Base-by-base conservation (phyloP, 371 early-diverging fungal species). In the Saksenaea oblongispora region DNA sequence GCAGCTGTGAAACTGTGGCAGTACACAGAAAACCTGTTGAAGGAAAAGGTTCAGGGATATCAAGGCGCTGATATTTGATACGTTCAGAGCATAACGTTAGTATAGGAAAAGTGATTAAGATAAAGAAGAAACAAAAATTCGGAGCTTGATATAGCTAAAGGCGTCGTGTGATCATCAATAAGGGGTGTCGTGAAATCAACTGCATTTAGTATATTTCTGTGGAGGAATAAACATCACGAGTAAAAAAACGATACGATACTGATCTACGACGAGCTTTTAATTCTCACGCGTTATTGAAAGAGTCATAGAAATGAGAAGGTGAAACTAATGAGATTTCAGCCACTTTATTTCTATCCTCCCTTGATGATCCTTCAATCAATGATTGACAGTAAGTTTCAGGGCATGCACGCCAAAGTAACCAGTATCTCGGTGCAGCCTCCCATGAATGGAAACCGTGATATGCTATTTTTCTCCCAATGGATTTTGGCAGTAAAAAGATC, bases 41-140 rank as follows among this genome's bases (percentile, higher is more conserved):
- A 70, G 27, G 77, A 76, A 41, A 80, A 77, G 55, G 69, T 70
- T 0, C 67, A 73, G 31, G 70, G 58, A 1, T 80, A 80, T 22
- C 22, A 61, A 54, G 75, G 79, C 18, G 65, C 74, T 22, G 64
- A 65, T 17, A 70, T 73, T 27, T 73, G 63, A 59, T 47, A 31
- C 51, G 22, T 26, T 22, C 1, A n/a, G n/a, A n/a, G 11, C 8
- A 5, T 22, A 0, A 22, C 11, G 51, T 9, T 10, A 18, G 51
- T 47, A 18, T 47, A 47, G 18, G 10, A 47, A 18, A n/a, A n/a
- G n/a, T n/a, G n/a, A n/a, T n/a, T n/a, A n/a, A 22, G 51, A 22
- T n/a, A 47, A 5, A 17, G 10, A 47, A 31, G 31, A 31, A 31
- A 24, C 8, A 47, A 1, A 22, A 47, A 10, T 18, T 47, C 22